These are phyloP conservation scores for Geotrichum restrictum DNA, from an alignment of 1,139 yeast genomes.

Conservation along the genomic window DNA sequence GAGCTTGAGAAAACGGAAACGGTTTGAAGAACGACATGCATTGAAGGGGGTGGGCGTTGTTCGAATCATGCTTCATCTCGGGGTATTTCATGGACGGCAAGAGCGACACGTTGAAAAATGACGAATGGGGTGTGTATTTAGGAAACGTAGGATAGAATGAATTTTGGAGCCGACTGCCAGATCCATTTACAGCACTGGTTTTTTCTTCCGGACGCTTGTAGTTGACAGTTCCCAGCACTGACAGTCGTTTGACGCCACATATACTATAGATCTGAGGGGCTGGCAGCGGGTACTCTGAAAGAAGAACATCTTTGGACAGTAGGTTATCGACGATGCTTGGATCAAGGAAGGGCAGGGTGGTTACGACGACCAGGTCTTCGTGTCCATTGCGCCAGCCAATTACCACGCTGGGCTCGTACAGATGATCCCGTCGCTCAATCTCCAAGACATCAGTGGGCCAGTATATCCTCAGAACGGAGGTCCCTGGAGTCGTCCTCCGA, in stretches of 20 bases:
- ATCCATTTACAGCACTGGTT: neutral
- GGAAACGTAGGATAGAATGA: conserved; percentile 7
- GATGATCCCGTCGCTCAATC: conserved; percentile 24
- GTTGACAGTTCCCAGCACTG: conserved; percentile 33
- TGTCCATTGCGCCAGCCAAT: conserved; percentile 38
- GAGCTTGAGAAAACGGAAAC: conserved; percentile 28
- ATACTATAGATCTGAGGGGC: conserved; percentile 31
- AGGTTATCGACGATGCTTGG: conserved; percentile 31
- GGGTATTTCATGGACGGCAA: conserved; percentile 9
- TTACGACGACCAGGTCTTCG: conserved; percentile 36
- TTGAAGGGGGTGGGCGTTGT: conserved; percentile 9
- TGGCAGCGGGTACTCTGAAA: conserved; percentile 28
- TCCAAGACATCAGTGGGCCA: conserved; percentile 39
- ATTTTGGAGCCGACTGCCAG: neutral
- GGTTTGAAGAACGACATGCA: conserved; percentile 12
- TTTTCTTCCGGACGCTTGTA: conserved; percentile 1
- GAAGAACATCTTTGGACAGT: conserved; percentile 31
- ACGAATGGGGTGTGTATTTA: conserved; percentile 13
- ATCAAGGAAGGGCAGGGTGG: conserved; percentile 35
- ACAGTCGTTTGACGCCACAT: conserved; percentile 32
- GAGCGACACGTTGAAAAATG: conserved; percentile 17
- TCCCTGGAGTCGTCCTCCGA: conserved; percentile 14
- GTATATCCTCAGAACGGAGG: conserved; percentile 33
- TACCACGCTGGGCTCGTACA: conserved; percentile 30
- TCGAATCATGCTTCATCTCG: conserved; percentile 7